A percentile compares a stretch with the other conserved stretches of the same genome.
Conservation (phyloP, 2,329 filamentous ascomycete species). For the Aspergillus tubingensis region DNA sequence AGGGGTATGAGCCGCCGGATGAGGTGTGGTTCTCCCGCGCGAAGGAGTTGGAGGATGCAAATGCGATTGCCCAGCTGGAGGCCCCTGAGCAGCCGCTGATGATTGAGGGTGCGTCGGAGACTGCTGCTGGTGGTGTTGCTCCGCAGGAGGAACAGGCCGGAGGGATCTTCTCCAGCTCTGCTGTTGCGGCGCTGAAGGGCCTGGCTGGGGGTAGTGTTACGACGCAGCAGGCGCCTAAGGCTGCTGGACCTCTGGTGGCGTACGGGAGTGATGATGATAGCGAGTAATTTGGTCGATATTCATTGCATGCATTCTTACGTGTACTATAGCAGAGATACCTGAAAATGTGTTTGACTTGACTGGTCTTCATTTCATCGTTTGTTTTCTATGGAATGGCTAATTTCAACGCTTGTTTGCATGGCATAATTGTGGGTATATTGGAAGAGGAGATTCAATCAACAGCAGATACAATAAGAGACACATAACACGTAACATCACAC, state of each 20-base stretch:
- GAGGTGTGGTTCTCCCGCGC: constrained; percentile 89
- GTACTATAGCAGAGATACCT: constrained; percentile 42
- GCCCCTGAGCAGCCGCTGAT: constrained; percentile 48
- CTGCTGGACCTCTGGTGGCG: constrained; percentile 69
- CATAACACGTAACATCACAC: constrained; percentile 16
- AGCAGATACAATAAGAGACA: constrained; percentile 17
- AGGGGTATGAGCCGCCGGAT: constrained; percentile 92
- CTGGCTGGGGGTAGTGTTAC: constrained; percentile 47
- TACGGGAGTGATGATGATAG: constrained; percentile 91
- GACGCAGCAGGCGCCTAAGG: constrained; percentile 46
- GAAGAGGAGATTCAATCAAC: constrained; percentile 15
- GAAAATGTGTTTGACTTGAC: constrained; percentile 8
- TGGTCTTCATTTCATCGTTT: background rate
- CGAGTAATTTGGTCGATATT: constrained; percentile 42
- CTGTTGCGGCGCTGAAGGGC: constrained; percentile 73
- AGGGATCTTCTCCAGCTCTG: constrained; percentile 80
- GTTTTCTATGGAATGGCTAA: background rate
- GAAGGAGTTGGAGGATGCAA: constrained; percentile 65
- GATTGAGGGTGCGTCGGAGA: constrained; percentile 48
- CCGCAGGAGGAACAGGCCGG: constrained; percentile 42
- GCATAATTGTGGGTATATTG: constrained; percentile 23
- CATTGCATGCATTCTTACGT: constrained; percentile 23
- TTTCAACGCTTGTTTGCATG: constrained; percentile 1
- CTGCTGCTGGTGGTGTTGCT: constrained; percentile 33
- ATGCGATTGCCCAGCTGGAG: constrained; percentile 60